Conservation (phyloP, 768 basidiomycete genomes). For the Boletus barrowsii region DNA sequence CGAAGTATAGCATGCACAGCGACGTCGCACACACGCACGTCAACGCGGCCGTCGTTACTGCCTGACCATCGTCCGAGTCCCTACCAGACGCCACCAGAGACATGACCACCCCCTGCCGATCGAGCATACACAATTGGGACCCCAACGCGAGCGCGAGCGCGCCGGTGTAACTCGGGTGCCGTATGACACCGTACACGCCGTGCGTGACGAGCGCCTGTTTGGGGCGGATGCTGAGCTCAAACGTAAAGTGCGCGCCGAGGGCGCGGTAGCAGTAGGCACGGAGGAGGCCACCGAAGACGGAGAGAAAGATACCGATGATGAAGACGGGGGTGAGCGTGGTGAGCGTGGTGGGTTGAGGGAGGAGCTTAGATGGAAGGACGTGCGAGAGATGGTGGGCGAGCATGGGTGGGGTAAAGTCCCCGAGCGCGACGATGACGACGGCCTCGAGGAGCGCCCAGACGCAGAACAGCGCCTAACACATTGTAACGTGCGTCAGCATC, state of each 20-base stretch:
- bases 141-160: background rate
- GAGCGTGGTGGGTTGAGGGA: background rate
- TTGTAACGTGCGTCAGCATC: background rate
- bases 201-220: slow-evolving; percentile 25
- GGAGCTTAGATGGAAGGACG: background rate
- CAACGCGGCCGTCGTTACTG: background rate
- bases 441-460: slow-evolving; percentile 10
- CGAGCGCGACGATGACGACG: background rate
- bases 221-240: slow-evolving; percentile 21
- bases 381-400: slow-evolving; percentile 10
- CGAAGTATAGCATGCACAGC: background rate
- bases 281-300: slow-evolving; percentile 7
- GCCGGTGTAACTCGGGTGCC: slow-evolving; percentile 32
- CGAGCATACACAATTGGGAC: slow-evolving; percentile 1
- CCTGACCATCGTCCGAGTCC: background rate
- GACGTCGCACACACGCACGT: background rate
- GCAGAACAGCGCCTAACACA: background rate
- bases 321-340: background rate
- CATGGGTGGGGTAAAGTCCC: background rate
- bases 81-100: background rate
- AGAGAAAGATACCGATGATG: slow-evolving; percentile 2
- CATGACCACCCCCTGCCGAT: slow-evolving; percentile 3
- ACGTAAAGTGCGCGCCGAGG: slow-evolving; percentile 24
- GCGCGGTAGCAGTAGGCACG: slow-evolving; percentile 14
- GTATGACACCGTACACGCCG: slow-evolving; percentile 26